A percentile compares a stretch with the other conserved stretches of the same genome.
These are phyloP conservation scores for Datura wrightii DNA, from an alignment of 257 asterid genomes.

Conservation along the genomic window DNA sequence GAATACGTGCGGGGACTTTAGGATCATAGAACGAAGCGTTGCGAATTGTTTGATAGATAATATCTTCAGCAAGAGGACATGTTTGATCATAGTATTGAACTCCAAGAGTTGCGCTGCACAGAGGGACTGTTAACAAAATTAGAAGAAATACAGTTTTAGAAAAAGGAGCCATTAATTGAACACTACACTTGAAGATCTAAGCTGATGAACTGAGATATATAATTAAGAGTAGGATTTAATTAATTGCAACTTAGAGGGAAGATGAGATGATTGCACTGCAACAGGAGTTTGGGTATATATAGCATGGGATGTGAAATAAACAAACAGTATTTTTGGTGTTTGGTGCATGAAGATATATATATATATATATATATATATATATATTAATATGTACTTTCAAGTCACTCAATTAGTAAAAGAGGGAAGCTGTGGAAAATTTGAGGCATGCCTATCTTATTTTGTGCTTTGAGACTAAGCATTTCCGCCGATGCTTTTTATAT, in stretches of 20 bases:
- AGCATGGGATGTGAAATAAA: constrained; percentile 28
- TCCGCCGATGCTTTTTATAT: constrained; percentile 34
- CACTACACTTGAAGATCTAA: no score
- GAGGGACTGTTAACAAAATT: constrained; percentile 35
- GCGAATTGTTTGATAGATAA: constrained; percentile 53
- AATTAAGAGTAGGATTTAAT: background rate
- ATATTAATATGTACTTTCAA: no score
- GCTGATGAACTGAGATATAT: background rate
- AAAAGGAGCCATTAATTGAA: constrained; percentile 33
- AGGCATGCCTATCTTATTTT: constrained; percentile 38
- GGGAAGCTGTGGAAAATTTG: constrained; percentile 27
- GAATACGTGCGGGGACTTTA: constrained; percentile 72
- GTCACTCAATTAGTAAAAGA: constrained; percentile 44
- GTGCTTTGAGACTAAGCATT: constrained; percentile 68
- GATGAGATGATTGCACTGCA: constrained; percentile 37
- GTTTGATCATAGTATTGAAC: constrained; percentile 60
- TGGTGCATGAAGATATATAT: constrained; percentile 41
- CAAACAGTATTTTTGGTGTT: constrained; percentile 29
- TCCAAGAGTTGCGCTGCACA: constrained; percentile 58
- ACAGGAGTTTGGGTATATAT: constrained; percentile 42
- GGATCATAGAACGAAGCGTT: constrained; percentile 56
- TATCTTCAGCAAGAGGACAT: constrained; percentile 72
- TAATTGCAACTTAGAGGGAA: background rate
- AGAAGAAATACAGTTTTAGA: constrained; percentile 31
- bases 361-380: no score